Evolutionary conservation across 257 asterid genomes (phyloP).

Genomic region (Penstemon newberryi): DNA sequence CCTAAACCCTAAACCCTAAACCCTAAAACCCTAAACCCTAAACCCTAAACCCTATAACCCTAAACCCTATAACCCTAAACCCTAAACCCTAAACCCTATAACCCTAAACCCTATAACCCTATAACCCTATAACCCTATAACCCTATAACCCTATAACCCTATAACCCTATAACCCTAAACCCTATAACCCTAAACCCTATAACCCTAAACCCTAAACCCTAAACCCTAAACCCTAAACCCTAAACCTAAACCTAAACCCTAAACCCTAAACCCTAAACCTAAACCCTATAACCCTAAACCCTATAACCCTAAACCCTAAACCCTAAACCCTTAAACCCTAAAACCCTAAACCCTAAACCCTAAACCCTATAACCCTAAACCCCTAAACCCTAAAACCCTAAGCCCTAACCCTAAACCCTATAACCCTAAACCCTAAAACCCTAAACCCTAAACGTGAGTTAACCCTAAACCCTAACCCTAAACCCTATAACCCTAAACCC

Average conservation of each 20-base stretch:
- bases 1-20: not conserved
- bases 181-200: not conserved
- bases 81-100: not conserved
- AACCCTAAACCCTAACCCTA: slow-evolving; percentile 5
- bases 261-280: not conserved
- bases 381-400: not conserved
- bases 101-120: not conserved
- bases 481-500: slow-evolving; percentile 28
- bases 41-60: slow-evolving; percentile 1
- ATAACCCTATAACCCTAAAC: not conserved
- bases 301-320: not conserved
- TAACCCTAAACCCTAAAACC: not conserved
- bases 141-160: slow-evolving; percentile 2
- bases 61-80: not conserved
- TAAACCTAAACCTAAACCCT: not conserved
- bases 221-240: not conserved
- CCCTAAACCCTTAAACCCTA: not conserved
- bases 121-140: not conserved
- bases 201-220: not conserved
- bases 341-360: not conserved
- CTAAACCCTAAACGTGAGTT: not conserved
- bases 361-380: not conserved
- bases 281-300: not conserved
- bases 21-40: not conserved
- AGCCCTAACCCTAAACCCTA: not conserved